Conservation (phyloP, 1,139 yeast genomes). For the Candida mesenterica region DNA sequence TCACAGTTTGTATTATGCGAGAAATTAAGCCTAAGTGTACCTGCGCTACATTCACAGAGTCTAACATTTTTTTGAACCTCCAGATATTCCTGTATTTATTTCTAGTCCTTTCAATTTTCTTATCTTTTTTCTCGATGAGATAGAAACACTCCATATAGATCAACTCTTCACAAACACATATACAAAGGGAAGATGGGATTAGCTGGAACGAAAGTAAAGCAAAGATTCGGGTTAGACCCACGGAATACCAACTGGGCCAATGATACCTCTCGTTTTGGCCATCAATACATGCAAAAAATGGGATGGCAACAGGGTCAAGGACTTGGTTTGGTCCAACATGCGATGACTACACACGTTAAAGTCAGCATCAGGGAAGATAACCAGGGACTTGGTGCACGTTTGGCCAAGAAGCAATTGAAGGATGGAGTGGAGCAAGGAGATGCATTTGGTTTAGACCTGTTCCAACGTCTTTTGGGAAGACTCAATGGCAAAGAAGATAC, state of each 20-base stretch:
- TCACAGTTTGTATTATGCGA: no score
- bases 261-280: slow-evolving; percentile 82
- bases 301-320: slow-evolving; percentile 97
- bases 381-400: slow-evolving; percentile 81
- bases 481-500: slow-evolving; percentile 73
- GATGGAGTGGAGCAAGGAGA: slow-evolving; percentile 71
- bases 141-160: slow-evolving; percentile 8
- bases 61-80: no score
- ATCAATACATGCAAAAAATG: slow-evolving; percentile 70
- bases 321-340: slow-evolving; percentile 67
- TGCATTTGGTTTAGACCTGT: slow-evolving; percentile 88
- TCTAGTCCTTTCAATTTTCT: no score
- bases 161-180: no score
- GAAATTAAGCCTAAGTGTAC: no score
- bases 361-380: slow-evolving; percentile 79
- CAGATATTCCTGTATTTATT: no score
- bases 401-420: slow-evolving; percentile 51
- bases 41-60: no score
- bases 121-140: slow-evolving; percentile 10
- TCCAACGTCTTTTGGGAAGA: slow-evolving; percentile 85
- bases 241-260: slow-evolving; percentile 95
- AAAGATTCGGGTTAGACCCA: slow-evolving; percentile 89
- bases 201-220: slow-evolving; percentile 81
- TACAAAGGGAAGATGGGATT: no score
- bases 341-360: slow-evolving; percentile 75